Base-by-base conservation (phyloP, 2,329 filamentous ascomycete genomes). In the Fusarium compactum region DNA sequence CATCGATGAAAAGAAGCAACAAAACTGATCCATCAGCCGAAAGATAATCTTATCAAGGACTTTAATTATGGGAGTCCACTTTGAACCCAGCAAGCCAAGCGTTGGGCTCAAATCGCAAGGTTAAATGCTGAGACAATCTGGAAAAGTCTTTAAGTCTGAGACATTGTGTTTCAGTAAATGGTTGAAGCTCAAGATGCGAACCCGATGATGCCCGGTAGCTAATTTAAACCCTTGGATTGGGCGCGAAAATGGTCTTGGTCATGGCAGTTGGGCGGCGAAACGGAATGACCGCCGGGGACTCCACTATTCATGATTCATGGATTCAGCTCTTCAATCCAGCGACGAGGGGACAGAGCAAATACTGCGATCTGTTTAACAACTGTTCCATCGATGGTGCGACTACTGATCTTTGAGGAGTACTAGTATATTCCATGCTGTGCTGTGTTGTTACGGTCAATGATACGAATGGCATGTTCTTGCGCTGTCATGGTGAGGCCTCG, bases 191-290 rank as follows among this genome's bases (percentile, higher is more conserved):
- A 56, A 51, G 44, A 46, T 40, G 41, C 20, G 3, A 57, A 43
- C 53, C 66, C 48, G 53, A 55, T 57, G 12, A 46, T 18, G 62
- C 63, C 66, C 65, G 57, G 68, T 57, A 62, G 25, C 59, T 65
- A 65, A 69, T 71, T 62, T 66, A 34, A 66, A 52, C 61, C 61
- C 66, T 38, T 38, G 34, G n/a, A 4, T 38, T 38, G 34, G 34
- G 34, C 34, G 34, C 4, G 27, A 29, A 12, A 38, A 38, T n/a
- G 6, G 9, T 10, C 27, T 29, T 29, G 27, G 27, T 12, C 2
- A 38, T 27, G 50, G 22, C 5, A n/a, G 58, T 72, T 71, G 57
- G 69, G 69, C 65, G 69, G 60, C 69, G 65, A 69, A 62, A 59
- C 60, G 53, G 60, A 58, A 55, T 62, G 50, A 16, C 65, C 52